phyloP scores from a whole-genome alignment of 306 rosid genomes.

The Luffa acutangula region DNA sequence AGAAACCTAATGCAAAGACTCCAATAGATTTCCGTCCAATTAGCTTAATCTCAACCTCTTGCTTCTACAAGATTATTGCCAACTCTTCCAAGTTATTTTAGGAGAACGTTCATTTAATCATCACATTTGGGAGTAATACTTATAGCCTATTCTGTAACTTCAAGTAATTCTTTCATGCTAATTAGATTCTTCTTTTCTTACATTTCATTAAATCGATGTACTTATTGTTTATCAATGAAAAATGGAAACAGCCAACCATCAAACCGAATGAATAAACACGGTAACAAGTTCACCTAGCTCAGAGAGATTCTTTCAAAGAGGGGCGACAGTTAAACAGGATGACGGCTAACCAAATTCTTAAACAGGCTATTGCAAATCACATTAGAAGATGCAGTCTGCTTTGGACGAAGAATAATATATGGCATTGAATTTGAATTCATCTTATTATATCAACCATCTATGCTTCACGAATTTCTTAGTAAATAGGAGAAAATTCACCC shows the following conservation, averaged over 20 bases:
- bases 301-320: not conserved
- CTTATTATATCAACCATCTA: not conserved
- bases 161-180: not conserved
- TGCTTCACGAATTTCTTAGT: not conserved
- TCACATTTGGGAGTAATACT: not conserved
- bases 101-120: not conserved
- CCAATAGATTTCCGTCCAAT: not conserved
- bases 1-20: not conserved
- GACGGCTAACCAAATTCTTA: not conserved
- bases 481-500: not conserved
- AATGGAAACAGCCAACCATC: not conserved
- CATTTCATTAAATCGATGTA: not conserved
- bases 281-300: not conserved
- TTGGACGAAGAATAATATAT: not conserved
- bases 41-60: not conserved
- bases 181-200: not conserved
- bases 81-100: not conserved
- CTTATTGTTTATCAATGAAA: not conserved
- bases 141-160: not conserved
- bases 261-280: not conserved
- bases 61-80: not conserved
- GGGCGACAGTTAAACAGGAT: not conserved
- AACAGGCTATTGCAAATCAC: not conserved
- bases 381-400: not conserved
- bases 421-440: not conserved